Conservation (phyloP, 208 protist genomes). For the Leishmania guyanensis region DNA sequence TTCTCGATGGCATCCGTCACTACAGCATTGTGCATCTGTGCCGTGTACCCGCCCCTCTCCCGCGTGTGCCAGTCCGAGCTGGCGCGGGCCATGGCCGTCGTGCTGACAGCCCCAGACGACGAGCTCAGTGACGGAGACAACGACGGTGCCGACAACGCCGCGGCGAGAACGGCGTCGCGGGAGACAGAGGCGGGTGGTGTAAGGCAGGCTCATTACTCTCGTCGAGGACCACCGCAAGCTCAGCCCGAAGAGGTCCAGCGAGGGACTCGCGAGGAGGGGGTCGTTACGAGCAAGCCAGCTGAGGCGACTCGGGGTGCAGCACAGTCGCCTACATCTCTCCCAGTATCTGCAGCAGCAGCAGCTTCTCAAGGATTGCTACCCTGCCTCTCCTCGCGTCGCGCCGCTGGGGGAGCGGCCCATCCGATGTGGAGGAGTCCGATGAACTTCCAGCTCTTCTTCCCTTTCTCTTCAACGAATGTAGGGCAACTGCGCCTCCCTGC, state of each 20-base stretch:
- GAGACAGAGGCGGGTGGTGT: background rate
- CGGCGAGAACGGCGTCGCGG: background rate
- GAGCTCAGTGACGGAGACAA: background rate
- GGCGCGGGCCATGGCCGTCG: slow-evolving; percentile 50
- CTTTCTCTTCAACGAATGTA: background rate
- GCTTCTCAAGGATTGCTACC: background rate
- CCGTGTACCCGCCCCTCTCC: slow-evolving; percentile 51
- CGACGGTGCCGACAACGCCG: background rate
- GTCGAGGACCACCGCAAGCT: background rate
- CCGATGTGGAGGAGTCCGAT: slow-evolving; percentile 6
- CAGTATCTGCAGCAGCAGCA: background rate
- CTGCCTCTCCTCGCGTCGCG: background rate
- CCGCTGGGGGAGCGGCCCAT: background rate
- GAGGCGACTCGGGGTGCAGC: background rate
- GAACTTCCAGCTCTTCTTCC: slow-evolving; percentile 3
- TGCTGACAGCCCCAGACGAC: slow-evolving; percentile 38
- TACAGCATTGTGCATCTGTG: slow-evolving; percentile 47
- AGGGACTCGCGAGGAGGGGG: background rate
- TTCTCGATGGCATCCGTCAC: slow-evolving; percentile 53
- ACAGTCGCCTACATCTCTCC: background rate
- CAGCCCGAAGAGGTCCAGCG: background rate
- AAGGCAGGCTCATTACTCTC: background rate
- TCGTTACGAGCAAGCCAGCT: background rate
- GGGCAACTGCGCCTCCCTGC: slow-evolving; percentile 5
- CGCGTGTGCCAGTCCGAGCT: slow-evolving; percentile 39